These are phyloP conservation scores for Saccharata proteae DNA, from an alignment of 2,329 filamentous ascomycete species.

Conservation along the genomic window DNA sequence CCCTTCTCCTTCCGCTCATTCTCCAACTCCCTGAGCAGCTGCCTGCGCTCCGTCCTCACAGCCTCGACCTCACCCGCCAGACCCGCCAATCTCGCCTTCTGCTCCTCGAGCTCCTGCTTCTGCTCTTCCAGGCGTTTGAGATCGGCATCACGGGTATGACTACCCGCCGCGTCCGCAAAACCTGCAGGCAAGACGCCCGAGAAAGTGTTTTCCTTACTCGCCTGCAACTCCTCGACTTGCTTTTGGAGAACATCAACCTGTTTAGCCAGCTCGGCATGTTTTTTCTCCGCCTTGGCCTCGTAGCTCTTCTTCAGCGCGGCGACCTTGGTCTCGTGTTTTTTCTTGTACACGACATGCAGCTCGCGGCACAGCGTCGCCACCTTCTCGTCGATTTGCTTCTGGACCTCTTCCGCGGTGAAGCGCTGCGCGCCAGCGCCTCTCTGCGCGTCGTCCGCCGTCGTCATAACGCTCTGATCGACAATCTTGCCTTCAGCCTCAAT, in stretches of 20 bases:
- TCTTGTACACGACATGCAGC: constrained; percentile 85
- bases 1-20: constrained; percentile 72
- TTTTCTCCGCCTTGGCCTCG: constrained; percentile 82
- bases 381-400: constrained; percentile 73
- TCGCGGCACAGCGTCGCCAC: constrained; percentile 66
- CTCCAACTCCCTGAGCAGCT: constrained; percentile 54
- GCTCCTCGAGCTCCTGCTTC: constrained; percentile 54
- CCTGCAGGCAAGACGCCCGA: constrained; percentile 35
- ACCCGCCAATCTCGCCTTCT: constrained; percentile 41
- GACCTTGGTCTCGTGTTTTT: constrained; percentile 95
- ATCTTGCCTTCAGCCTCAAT: constrained; percentile 52
- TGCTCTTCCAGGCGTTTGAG: constrained; percentile 45
- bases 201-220: constrained; percentile 53
- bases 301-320: constrained; percentile 72
- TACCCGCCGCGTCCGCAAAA: not conserved
- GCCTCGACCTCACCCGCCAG: not conserved
- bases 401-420: constrained; percentile 31
- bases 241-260: constrained; percentile 56
- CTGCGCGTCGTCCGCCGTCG: constrained; percentile 41
- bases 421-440: constrained; percentile 11
- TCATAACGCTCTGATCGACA: constrained; percentile 39
- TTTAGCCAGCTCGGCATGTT: constrained; percentile 63
- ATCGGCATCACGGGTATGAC: constrained; percentile 25
- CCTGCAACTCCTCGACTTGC: constrained; percentile 64
- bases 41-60: constrained; percentile 57